Percentiles rank a stretch among this genome's conserved stretches.
Evolutionary conservation across 2,329 filamentous ascomycete genomes (phyloP).

Genomic region (Colletotrichum lupini): DNA sequence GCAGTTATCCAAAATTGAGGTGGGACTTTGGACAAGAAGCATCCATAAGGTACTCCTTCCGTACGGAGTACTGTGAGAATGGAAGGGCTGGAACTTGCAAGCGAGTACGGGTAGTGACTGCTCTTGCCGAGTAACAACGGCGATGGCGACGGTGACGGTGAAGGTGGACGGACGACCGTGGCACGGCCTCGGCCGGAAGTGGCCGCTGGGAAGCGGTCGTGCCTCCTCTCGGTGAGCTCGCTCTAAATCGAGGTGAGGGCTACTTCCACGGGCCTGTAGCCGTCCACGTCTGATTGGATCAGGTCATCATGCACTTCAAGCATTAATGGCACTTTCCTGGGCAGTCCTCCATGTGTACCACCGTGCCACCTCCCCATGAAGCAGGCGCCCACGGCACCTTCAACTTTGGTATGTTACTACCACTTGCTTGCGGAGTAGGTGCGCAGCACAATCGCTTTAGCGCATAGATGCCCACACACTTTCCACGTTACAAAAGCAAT

Average conservation of each 20-base stretch:
- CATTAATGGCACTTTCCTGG: no score
- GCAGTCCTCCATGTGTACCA: no score
- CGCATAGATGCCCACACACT: no score
- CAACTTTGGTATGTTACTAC: no score
- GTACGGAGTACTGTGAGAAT: not conserved
- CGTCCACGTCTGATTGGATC: not conserved
- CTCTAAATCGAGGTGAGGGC: not conserved
- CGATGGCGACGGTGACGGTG: conserved; percentile 16
- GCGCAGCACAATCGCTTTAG: no score
- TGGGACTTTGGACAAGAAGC: not conserved
- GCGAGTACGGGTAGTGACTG: not conserved
- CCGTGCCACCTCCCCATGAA: not conserved
- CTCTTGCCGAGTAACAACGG: conserved; percentile 1
- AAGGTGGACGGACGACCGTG: conserved; percentile 11
- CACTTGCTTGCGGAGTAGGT: no score
- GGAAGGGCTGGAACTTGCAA: not conserved
- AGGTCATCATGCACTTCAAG: no score
- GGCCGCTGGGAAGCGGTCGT: conserved; percentile 9
- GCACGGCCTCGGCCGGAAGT: conserved; percentile 15
- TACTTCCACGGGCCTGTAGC: not conserved
- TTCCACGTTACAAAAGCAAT: no score
- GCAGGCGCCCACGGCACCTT: no score
- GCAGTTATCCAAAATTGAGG: not conserved
- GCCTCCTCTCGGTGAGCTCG: not conserved
- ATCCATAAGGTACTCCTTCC: not conserved